A percentile compares a stretch with the other conserved stretches of the same genome.
Evolutionary conservation across 805 yeast species (phyloP).

Genomic region (Yarrowia divulgata): DNA sequence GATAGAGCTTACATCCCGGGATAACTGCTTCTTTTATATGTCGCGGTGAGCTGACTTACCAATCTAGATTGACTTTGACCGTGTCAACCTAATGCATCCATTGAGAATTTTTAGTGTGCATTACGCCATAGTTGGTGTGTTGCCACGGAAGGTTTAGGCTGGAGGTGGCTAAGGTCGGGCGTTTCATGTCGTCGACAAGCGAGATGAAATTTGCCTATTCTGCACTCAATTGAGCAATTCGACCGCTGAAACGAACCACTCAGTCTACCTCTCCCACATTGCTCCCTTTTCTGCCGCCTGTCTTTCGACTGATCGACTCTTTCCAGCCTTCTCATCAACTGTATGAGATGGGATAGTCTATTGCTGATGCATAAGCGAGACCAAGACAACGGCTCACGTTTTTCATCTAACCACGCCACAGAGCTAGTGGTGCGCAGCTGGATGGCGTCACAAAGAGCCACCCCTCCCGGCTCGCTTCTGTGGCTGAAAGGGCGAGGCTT

Average conservation of each 20-base stretch:
- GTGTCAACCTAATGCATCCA: constrained; percentile 36
- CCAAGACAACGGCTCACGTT: constrained; percentile 4
- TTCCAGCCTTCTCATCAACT: not conserved
- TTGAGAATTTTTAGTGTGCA: constrained; percentile 38
- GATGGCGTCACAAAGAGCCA: not conserved
- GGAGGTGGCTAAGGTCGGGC: constrained; percentile 11
- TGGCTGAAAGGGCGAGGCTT: constrained; percentile 12
- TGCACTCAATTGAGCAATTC: no score
- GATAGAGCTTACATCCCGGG: not conserved
- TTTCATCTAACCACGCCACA: constrained; percentile 3
- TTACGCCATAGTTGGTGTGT: constrained; percentile 30
- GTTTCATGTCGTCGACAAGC: no score
- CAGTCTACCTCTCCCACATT: no score
- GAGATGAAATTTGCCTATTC: no score
- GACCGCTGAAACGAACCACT: no score
- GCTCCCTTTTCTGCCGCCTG: no score
- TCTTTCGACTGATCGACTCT: not conserved
- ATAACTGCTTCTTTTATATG: constrained; percentile 5
- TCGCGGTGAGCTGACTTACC: not conserved
- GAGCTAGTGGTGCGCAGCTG: not conserved
- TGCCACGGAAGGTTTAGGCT: constrained; percentile 4
- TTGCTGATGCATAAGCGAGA: constrained; percentile 36
- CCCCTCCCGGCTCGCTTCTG: not conserved
- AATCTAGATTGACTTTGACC: constrained; percentile 20
- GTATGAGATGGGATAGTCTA: not conserved